Evolutionary conservation across 495 filamentous ascomycete species (phyloP).

Genomic region (Xylaria flabelliformis): DNA sequence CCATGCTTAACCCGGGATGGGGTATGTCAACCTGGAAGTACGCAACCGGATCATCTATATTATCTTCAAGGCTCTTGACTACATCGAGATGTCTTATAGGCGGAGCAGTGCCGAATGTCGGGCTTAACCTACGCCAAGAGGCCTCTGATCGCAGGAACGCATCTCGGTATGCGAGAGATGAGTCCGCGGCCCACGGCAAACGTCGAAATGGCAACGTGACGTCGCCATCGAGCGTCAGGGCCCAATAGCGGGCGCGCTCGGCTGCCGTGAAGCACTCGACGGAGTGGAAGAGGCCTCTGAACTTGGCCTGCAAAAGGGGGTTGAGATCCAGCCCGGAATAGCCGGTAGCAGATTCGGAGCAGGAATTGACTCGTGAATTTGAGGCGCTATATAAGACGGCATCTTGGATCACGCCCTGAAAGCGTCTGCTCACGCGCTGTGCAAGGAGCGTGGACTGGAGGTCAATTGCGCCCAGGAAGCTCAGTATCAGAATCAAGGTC

Average conservation of each 20-base stretch:
- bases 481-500: conserved; percentile 13
- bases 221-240: conserved; percentile 35
- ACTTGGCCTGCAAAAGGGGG: conserved; percentile 30
- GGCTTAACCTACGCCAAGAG: conserved; percentile 35
- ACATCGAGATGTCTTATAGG: conserved; percentile 35
- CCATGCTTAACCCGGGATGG: conserved; percentile 35
- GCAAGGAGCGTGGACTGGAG: conserved; percentile 15
- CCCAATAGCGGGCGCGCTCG: conserved; percentile 24
- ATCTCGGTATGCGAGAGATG: conserved; percentile 3
- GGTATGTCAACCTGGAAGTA: conserved; percentile 37
- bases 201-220: conserved; percentile 34
- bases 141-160: conserved; percentile 34
- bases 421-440: conserved; percentile 12
- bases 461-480: conserved; percentile 9
- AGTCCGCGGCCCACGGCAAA: conserved; percentile 30
- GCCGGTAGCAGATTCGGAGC: background rate
- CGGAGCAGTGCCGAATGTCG: conserved; percentile 33
- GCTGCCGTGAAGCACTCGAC: conserved; percentile 31
- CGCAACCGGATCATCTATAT: too few relatives aligned
- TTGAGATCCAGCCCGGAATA: conserved; percentile 21
- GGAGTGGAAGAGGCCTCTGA: conserved; percentile 35
- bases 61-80: conserved; percentile 34
- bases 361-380: too few relatives aligned
- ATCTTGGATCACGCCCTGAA: conserved; percentile 10
- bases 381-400: background rate